phyloP scores from a whole-genome alignment of 163 green algal genomes.

The Chlamydomonas reinhardtii region DNA sequence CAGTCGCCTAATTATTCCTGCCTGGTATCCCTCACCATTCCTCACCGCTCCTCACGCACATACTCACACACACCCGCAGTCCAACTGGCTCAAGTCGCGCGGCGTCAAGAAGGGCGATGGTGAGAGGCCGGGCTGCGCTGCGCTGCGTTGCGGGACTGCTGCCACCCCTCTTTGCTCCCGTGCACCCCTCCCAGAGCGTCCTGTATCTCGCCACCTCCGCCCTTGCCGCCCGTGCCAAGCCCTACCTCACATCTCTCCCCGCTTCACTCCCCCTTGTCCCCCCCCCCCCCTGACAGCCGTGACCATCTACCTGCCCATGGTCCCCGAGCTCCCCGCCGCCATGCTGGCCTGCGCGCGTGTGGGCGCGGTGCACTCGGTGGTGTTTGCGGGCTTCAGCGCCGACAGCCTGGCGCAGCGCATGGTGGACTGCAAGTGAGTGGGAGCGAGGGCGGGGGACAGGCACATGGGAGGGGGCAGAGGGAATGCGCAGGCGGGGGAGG shows the following conservation, averaged over 20 bases:
- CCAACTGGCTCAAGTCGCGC: slow-evolving; percentile 89
- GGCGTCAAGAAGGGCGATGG: slow-evolving; percentile 93
- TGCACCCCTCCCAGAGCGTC: too few species aligned
- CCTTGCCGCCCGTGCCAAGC: too few species aligned
- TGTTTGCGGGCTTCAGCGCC: slow-evolving; percentile 89
- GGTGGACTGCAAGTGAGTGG: slow-evolving; percentile 54
- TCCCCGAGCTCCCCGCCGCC: slow-evolving; percentile 65
- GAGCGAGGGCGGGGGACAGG: too few species aligned
- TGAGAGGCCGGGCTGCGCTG: slow-evolving; percentile 60
- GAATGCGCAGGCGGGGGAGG: too few species aligned
- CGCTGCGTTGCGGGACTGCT: too few species aligned
- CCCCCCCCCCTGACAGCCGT: slow-evolving; percentile 69
- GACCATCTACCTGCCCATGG: slow-evolving; percentile 97
- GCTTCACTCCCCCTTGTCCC: neutral
- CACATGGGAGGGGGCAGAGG: neutral
- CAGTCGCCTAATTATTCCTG: too few species aligned
- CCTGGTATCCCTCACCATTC: too few species aligned
- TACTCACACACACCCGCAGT: slow-evolving; percentile 47
- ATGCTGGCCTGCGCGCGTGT: slow-evolving; percentile 80
- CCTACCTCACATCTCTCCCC: neutral
- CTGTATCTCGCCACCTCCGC: too few species aligned
- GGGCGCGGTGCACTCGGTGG: slow-evolving; percentile 87
- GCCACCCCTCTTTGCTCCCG: too few species aligned
- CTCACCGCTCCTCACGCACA: too few species aligned
- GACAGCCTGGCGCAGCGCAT: slow-evolving; percentile 80